Conservation (phyloP, 192 early-diverging fungal species). For the Thamnidium elegans region DNA sequence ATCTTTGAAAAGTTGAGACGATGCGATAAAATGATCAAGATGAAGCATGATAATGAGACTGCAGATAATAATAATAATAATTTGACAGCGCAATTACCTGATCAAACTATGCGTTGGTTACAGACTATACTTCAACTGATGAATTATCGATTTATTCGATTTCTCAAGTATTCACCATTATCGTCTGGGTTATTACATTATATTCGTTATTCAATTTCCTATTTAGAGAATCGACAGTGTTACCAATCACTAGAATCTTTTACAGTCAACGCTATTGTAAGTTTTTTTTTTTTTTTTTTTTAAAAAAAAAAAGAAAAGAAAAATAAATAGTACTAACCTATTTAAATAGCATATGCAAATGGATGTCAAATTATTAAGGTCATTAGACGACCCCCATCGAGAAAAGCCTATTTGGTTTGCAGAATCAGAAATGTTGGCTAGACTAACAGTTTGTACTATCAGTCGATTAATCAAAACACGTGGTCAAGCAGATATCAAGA, state of each 20-base stretch:
- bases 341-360: constrained; percentile 38
- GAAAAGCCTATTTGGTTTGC: constrained; percentile 59
- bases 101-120: constrained; percentile 59
- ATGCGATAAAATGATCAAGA: constrained; percentile 62
- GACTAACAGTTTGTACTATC: constrained; percentile 50
- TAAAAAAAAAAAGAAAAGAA: too few relatives aligned
- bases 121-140: constrained; percentile 73
- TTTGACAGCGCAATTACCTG: constrained; percentile 26
- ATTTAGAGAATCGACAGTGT: constrained; percentile 61
- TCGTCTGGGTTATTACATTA: constrained; percentile 65
- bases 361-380: constrained; percentile 50
- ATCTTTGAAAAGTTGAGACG: constrained; percentile 69
- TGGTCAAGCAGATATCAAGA: constrained; percentile 51
- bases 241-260: constrained; percentile 69
- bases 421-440: constrained; percentile 58
- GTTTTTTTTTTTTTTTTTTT: background rate
- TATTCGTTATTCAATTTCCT: constrained; percentile 64
- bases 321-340: background rate
- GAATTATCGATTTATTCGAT: constrained; percentile 69
- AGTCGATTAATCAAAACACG: constrained; percentile 52
- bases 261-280: constrained; percentile 56
- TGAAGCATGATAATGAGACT: constrained; percentile 30
- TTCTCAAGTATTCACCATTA: constrained; percentile 66
- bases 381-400: constrained; percentile 50
- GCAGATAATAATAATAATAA: constrained; percentile 8